These are phyloP conservation scores for Chaetoceros muelleri DNA, from an alignment of 108 stramenopile genomes.

Conservation along the genomic window DNA sequence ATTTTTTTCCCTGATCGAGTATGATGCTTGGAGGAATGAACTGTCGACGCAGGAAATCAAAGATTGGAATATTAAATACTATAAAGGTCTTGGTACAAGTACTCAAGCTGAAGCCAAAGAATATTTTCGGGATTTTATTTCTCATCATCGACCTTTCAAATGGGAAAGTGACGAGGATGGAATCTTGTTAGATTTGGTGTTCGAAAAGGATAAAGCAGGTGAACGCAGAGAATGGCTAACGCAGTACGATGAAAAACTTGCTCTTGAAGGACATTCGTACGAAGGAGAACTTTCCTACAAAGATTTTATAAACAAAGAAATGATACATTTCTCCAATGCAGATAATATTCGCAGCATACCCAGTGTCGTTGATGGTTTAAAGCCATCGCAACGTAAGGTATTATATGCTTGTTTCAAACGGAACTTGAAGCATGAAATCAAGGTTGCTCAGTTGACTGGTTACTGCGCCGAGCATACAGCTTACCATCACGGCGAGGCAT, in stretches of 20 bases:
- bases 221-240: slow-evolving; percentile 85
- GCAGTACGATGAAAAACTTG: slow-evolving; percentile 42
- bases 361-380: slow-evolving; percentile 80
- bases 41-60: slow-evolving; percentile 28
- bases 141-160: slow-evolving; percentile 58
- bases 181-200: slow-evolving; percentile 75
- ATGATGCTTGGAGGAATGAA: slow-evolving; percentile 60
- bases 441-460: slow-evolving; percentile 88
- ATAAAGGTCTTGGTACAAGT: slow-evolving; percentile 92
- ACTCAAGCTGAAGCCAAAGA: slow-evolving; percentile 83
- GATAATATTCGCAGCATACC: slow-evolving; percentile 82
- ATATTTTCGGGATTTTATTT: slow-evolving; percentile 68
- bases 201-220: slow-evolving; percentile 62
- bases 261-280: slow-evolving; percentile 13
- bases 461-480: slow-evolving; percentile 88
- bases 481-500: slow-evolving; percentile 94
- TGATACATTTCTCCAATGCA: slow-evolving; percentile 86
- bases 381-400: slow-evolving; percentile 90
- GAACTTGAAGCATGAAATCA: slow-evolving; percentile 79
- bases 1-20: slow-evolving; percentile 83
- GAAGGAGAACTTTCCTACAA: slow-evolving; percentile 33
- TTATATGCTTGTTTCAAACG: slow-evolving; percentile 85
- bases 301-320: slow-evolving; percentile 86
- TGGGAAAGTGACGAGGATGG: slow-evolving; percentile 74
- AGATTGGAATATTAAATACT: slow-evolving; percentile 81